Percentiles rank a stretch among this genome's conserved stretches.
These are phyloP conservation scores for Metschnikowia henanensis DNA, from an alignment of 805 yeast species.

Conservation along the genomic window DNA sequence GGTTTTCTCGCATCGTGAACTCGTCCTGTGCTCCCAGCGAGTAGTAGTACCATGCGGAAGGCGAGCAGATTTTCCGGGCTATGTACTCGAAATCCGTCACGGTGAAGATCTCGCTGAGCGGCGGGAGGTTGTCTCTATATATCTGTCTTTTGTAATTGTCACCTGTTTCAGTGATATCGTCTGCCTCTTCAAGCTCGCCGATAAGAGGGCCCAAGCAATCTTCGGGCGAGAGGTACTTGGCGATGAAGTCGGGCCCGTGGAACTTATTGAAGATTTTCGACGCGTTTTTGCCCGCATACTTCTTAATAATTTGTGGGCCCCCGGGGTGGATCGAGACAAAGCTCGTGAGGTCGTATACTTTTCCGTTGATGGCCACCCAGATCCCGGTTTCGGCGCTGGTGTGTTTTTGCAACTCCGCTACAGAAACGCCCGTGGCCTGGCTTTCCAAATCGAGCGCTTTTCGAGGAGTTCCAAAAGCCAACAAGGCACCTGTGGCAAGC, in stretches of 20 bases:
- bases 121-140: slow-evolving; percentile 27
- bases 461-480: not conserved
- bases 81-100: slow-evolving; percentile 41
- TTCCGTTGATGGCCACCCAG: slow-evolving; percentile 36
- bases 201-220: slow-evolving; percentile 23
- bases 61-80: slow-evolving; percentile 35
- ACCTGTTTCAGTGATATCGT: slow-evolving; percentile 17
- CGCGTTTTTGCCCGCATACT: slow-evolving; percentile 57
- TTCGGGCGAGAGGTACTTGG: slow-evolving; percentile 20
- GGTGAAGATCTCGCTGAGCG: slow-evolving; percentile 30
- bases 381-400: slow-evolving; percentile 12
- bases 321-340: slow-evolving; percentile 51
- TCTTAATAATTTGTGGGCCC: slow-evolving; percentile 30
- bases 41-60: slow-evolving; percentile 50
- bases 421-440: slow-evolving; percentile 13
- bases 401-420: slow-evolving; percentile 16
- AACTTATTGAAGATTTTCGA: slow-evolving; percentile 39
- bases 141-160: slow-evolving; percentile 21
- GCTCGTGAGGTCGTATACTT: slow-evolving; percentile 37
- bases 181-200: slow-evolving; percentile 20
- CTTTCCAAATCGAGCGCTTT: slow-evolving; percentile 6
- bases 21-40: slow-evolving; percentile 94
- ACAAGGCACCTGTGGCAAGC: not conserved
- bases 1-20: slow-evolving; percentile 86
- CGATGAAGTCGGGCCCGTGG: slow-evolving; percentile 31